These are phyloP conservation scores for Penicillium thymicola DNA, from an alignment of 2,329 filamentous ascomycete species.

Conservation along the genomic window DNA sequence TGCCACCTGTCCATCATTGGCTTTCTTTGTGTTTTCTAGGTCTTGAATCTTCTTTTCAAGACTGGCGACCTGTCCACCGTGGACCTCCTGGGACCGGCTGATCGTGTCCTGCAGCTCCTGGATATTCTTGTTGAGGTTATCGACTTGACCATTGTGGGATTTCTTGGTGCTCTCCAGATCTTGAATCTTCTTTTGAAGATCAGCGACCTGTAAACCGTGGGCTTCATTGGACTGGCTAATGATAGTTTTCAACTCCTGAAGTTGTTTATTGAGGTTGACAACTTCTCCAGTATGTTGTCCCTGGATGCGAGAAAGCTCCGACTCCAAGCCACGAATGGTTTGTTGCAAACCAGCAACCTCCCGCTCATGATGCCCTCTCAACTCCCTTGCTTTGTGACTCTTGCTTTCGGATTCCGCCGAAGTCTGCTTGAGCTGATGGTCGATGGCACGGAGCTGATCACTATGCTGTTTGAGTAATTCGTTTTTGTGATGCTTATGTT, in stretches of 20 bases:
- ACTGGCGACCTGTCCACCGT: constrained; percentile 46
- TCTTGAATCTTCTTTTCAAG: constrained; percentile 48
- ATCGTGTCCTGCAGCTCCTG: constrained; percentile 45
- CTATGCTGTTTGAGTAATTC: constrained; percentile 44
- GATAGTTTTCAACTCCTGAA: constrained; percentile 55
- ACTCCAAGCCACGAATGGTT: constrained; percentile 59
- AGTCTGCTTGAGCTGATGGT: constrained; percentile 47
- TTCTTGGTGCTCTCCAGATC: constrained; percentile 53
- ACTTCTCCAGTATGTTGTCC: constrained; percentile 53
- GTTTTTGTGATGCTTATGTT: constrained; percentile 44
- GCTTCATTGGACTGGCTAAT: constrained; percentile 57
- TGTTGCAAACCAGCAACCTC: constrained; percentile 63
- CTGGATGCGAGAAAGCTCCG: constrained; percentile 48
- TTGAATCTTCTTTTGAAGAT: constrained; percentile 58
- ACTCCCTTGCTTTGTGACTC: constrained; percentile 25
- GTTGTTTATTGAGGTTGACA: constrained; percentile 55
- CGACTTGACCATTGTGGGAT: constrained; percentile 53
- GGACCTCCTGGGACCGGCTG: constrained; percentile 56
- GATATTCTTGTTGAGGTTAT: constrained; percentile 56
- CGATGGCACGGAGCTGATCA: constrained; percentile 48
- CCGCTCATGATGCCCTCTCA: constrained; percentile 51
- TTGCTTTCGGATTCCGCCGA: constrained; percentile 41
- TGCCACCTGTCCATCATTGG: constrained; percentile 54
- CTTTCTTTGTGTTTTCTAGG: constrained; percentile 54
- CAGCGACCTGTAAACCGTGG: constrained; percentile 58